phyloP scores from a whole-genome alignment of 352 stramenopile species.

The Phytophthora syringae region DNA sequence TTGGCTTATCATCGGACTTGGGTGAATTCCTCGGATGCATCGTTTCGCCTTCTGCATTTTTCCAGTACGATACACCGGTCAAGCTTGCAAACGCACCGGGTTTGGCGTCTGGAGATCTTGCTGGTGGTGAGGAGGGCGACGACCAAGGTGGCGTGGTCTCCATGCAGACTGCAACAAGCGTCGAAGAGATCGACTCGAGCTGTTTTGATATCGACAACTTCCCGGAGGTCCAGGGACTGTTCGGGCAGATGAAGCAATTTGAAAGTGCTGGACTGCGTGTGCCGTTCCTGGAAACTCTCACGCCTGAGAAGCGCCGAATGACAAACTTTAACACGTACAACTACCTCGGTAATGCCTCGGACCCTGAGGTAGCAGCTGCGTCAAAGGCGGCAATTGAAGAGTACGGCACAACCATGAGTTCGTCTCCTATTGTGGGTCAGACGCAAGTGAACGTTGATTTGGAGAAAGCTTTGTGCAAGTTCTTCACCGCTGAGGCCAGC shows the following conservation, averaged over 20 bases:
- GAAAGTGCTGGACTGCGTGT: constrained; percentile 69
- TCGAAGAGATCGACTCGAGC: constrained; percentile 70
- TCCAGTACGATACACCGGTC: constrained; percentile 70
- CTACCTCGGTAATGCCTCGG: constrained; percentile 78
- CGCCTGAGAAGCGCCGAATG: constrained; percentile 71
- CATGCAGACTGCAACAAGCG: constrained; percentile 40
- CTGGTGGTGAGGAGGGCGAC: constrained; percentile 44
- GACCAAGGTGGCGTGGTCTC: constrained; percentile 11
- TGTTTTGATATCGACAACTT: constrained; percentile 76
- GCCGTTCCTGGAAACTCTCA: constrained; percentile 76
- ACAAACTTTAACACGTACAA: constrained; percentile 91
- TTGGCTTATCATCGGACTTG: constrained; percentile 66
- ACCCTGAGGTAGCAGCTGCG: constrained; percentile 55
- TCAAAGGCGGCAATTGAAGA: constrained; percentile 69
- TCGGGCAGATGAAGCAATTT: constrained; percentile 79
- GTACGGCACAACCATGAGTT: constrained; percentile 85
- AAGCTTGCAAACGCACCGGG: constrained; percentile 67
- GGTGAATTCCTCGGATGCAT: constrained; percentile 75
- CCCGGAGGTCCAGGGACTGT: constrained; percentile 67
- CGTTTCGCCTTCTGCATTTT: constrained; percentile 71
- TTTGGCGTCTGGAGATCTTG: constrained; percentile 61
- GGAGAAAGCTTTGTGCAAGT: constrained; percentile 64
- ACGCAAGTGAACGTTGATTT: constrained; percentile 76
- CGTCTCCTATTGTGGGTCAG: constrained; percentile 81
- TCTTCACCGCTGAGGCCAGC: constrained; percentile 65